Conservation (phyloP, 2,329 filamentous ascomycete genomes). For the Ceratocystis albifundus region DNA sequence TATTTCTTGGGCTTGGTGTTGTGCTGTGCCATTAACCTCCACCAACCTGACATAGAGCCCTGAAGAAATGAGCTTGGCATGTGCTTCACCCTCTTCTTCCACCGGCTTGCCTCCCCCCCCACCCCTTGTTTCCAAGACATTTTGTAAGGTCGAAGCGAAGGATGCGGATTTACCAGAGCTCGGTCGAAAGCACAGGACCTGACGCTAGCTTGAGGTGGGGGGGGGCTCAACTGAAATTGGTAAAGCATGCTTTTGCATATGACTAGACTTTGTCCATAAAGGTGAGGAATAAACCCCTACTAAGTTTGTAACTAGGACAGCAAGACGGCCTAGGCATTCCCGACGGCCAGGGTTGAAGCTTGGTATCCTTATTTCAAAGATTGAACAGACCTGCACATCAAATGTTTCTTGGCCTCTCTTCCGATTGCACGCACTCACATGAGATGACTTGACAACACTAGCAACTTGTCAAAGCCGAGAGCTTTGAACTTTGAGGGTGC, state of each 20-base stretch:
- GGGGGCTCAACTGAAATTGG: neutral
- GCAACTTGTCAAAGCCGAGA: neutral
- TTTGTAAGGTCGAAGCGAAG: constrained; percentile 2
- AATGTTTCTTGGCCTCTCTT: no score
- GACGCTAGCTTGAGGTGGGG: constrained; percentile 6
- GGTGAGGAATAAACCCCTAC: neutral
- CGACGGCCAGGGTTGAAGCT: neutral
- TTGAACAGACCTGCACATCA: neutral
- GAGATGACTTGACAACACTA: neutral
- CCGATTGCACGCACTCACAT: neutral
- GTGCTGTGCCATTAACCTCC: neutral
- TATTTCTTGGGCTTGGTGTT: neutral
- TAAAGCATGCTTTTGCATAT: neutral
- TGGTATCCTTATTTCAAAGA: neutral
- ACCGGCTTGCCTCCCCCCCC: no score
- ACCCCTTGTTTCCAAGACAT: neutral
- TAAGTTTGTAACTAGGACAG: neutral
- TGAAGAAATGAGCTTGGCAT: neutral
- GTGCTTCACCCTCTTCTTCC: neutral
- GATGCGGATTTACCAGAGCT: neutral
- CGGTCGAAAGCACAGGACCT: neutral
- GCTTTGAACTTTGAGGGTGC: neutral
- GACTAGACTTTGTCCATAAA: neutral
- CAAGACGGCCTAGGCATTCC: neutral
- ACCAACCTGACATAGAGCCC: neutral